These are phyloP conservation scores for Trichoderma sp. DNA, from an alignment of 2,329 filamentous ascomycete genomes.

Conservation along the genomic window DNA sequence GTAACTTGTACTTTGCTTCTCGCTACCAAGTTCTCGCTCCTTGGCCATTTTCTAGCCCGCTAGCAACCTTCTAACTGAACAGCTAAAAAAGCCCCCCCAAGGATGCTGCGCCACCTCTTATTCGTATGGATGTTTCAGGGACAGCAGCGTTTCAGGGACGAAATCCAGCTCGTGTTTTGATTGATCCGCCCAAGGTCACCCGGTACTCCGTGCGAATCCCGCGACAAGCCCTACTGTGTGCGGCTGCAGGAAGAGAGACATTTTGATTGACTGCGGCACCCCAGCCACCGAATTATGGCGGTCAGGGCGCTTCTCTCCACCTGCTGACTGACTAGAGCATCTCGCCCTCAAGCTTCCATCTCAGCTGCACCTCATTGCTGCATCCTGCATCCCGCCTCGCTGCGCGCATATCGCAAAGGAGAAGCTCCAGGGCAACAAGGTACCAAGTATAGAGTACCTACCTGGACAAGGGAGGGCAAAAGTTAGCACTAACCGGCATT, in stretches of 20 bases:
- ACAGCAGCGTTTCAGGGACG: background rate
- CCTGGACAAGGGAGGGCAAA: background rate
- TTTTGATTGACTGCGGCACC: background rate
- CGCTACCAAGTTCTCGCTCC: background rate
- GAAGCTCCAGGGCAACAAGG: background rate
- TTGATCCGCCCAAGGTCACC: background rate
- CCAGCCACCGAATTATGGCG: conserved; percentile 35
- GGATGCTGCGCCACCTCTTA: conserved; percentile 6
- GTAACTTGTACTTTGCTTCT: background rate
- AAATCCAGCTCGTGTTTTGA: background rate
- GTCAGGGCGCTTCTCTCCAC: conserved; percentile 16
- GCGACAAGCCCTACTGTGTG: background rate
- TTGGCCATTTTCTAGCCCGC: background rate
- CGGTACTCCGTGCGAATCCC: background rate
- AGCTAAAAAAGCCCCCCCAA: background rate
- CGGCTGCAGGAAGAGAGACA: background rate
- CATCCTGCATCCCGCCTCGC: conserved; percentile 14
- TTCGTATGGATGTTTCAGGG: conserved; percentile 4
- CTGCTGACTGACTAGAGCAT: background rate
- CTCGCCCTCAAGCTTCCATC: background rate
- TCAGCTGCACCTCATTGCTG: conserved; percentile 20
- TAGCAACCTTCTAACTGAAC: background rate
- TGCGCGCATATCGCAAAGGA: background rate
- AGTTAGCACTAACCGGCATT: background rate
- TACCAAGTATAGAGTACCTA: background rate